These are phyloP conservation scores for Lipomyces kockii DNA, from an alignment of 805 yeast genomes.

Conservation along the genomic window DNA sequence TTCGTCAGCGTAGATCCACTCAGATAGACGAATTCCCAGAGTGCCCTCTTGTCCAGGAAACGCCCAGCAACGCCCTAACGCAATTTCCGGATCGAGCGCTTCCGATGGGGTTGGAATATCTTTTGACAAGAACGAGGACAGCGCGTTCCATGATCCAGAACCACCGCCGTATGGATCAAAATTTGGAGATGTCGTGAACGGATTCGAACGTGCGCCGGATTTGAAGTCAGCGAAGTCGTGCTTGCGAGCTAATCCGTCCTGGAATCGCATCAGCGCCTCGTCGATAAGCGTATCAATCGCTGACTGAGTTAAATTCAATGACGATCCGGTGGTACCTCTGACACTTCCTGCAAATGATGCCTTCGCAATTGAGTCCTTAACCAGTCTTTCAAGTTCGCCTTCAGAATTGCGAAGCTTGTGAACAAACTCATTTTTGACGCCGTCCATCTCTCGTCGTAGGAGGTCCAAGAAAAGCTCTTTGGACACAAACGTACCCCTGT, in stretches of 20 bases:
- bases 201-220: slow-evolving; percentile 41
- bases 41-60: slow-evolving; percentile 42
- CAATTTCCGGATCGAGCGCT: slow-evolving; percentile 35
- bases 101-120: slow-evolving; percentile 11
- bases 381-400: slow-evolving; percentile 7
- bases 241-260: slow-evolving; percentile 23
- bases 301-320: slow-evolving; percentile 27
- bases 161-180: slow-evolving; percentile 28
- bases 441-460: slow-evolving; percentile 24
- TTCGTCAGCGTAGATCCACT: slow-evolving; percentile 36
- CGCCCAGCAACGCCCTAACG: slow-evolving; percentile 46
- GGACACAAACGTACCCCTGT: slow-evolving; percentile 22
- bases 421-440: slow-evolving; percentile 15
- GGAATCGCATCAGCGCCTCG: slow-evolving; percentile 24
- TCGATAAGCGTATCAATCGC: slow-evolving; percentile 35
- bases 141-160: slow-evolving; percentile 16
- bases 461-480: slow-evolving; percentile 27
- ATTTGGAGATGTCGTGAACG: slow-evolving; percentile 37
- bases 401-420: slow-evolving; percentile 18
- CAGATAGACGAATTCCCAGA: slow-evolving; percentile 40
- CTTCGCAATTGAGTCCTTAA: slow-evolving; percentile 11
- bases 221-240: slow-evolving; percentile 32
- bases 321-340: neutral
- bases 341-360: neutral
- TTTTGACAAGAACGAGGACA: slow-evolving; percentile 20